phyloP scores from a whole-genome alignment of 2,329 filamentous ascomycete species.

The Hypoxylon sp. region DNA sequence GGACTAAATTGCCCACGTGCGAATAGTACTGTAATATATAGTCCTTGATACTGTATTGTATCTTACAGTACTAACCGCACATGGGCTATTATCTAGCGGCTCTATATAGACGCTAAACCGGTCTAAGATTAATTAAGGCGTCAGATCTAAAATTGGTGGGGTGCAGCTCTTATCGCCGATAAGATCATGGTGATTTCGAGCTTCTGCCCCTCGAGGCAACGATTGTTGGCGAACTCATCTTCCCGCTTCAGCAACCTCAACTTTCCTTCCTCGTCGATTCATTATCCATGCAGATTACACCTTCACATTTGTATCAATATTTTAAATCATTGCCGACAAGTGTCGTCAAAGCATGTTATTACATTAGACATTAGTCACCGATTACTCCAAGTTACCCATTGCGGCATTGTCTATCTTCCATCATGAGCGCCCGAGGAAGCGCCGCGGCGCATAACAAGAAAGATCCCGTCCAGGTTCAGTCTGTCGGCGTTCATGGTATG shows the following conservation, averaged over 20 bases:
- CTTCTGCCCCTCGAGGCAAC: constrained; percentile 1
- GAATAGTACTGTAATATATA: no score
- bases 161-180: constrained; percentile 22
- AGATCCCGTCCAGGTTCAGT: neutral
- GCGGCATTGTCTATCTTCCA: neutral
- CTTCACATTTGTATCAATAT: neutral
- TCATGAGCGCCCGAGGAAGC: constrained; percentile 10
- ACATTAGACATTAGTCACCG: neutral
- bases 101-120: neutral
- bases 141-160: constrained; percentile 21
- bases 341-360: neutral
- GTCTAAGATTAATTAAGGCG: neutral
- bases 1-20: no score
- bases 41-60: no score
- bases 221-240: neutral
- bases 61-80: no score
- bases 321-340: neutral
- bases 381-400: neutral
- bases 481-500: constrained; percentile 9
- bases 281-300: no score
- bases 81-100: neutral
- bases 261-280: neutral
- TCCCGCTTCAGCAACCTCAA: neutral
- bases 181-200: neutral
- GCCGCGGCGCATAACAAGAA: constrained; percentile 1